Evolutionary conservation across 2,329 filamentous ascomycete genomes (phyloP).

Genomic region (Clonostachys rhizophaga): DNA sequence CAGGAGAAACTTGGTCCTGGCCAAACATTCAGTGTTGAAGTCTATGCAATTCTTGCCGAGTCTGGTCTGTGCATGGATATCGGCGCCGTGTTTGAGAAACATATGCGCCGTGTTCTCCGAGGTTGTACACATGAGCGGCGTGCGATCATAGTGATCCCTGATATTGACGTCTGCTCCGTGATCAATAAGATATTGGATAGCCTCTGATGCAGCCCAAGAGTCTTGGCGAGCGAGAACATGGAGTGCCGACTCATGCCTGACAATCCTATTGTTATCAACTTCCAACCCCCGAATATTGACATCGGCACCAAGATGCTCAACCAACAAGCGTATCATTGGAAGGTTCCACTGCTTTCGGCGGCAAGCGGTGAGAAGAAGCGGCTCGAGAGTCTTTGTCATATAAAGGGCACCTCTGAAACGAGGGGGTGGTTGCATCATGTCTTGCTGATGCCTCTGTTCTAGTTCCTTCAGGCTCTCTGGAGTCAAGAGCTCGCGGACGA

Average conservation of each 20-base stretch:
- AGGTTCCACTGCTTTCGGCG: neutral
- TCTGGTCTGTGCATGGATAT: neutral
- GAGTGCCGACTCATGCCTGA: neutral
- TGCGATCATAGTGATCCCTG: neutral
- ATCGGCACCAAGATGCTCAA: neutral
- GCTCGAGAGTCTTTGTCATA: neutral
- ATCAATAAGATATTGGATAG: neutral
- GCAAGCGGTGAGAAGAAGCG: neutral
- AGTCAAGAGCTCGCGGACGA: neutral
- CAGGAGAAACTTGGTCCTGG: neutral
- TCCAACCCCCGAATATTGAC: neutral
- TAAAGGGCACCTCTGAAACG: no score
- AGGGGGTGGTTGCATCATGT: no score
- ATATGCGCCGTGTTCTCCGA: neutral
- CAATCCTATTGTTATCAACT: no score
- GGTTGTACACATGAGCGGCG: neutral
- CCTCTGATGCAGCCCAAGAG: neutral
- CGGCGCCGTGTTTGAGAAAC: neutral
- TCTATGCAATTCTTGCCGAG: neutral
- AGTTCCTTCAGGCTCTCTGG: neutral
- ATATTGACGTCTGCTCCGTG: neutral
- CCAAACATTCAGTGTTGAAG: neutral
- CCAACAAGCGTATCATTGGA: neutral
- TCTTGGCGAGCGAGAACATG: neutral
- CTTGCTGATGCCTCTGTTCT: neutral